Base-by-base conservation (phyloP, 2,329 filamentous ascomycete genomes). In the Colletotrichum gigasporum region DNA sequence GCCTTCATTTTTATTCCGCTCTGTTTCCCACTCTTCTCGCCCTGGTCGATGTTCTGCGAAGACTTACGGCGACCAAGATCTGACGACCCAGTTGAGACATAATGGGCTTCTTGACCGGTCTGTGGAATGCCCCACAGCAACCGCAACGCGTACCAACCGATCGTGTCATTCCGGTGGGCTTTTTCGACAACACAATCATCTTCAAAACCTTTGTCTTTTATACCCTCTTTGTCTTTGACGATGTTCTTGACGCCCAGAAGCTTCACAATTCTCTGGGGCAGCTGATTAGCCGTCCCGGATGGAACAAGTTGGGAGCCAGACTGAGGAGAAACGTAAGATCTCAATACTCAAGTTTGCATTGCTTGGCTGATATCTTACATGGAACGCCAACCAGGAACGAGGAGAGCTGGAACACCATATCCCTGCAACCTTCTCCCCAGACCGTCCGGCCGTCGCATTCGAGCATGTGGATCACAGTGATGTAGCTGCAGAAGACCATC, bases 391-490 rank as follows among this genome's bases (percentile, higher is more conserved):
- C 30, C 4, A 72, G 70, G 54, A 57, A 14, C 55, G 67, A 24
- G 71, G 68, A n/a, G 71, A 70, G 50, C 72, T 82, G 2, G 79
- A 82, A 65, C 78, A 80, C 55, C 80, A 82, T 52, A 71, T 82
- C 35, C 80, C 80, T 0, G 67, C 65, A 9, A 24, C 66, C 6
- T 82, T 77, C 63, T 74, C 70, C 5, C 57, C 69, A 7, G 67
- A 74, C 2, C 72, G 79, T 3, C 78, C 76, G 1, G 71, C 74
- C 0, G 69, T 81, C 7, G 69, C 68, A 9, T 80, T 72, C 68
- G 71, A 76, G 3, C 76, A 77, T 26, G 69, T 66, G 1, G 51
- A 68, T 6, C 69, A 76, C 48, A 54, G 54, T 28, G 67, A 75
- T 26, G 70, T 71, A 7, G 52, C 52, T 5, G 71, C 78, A 4